These are phyloP conservation scores for Phytophthora nicotianae DNA, from an alignment of 352 stramenopile species.

Conservation along the genomic window DNA sequence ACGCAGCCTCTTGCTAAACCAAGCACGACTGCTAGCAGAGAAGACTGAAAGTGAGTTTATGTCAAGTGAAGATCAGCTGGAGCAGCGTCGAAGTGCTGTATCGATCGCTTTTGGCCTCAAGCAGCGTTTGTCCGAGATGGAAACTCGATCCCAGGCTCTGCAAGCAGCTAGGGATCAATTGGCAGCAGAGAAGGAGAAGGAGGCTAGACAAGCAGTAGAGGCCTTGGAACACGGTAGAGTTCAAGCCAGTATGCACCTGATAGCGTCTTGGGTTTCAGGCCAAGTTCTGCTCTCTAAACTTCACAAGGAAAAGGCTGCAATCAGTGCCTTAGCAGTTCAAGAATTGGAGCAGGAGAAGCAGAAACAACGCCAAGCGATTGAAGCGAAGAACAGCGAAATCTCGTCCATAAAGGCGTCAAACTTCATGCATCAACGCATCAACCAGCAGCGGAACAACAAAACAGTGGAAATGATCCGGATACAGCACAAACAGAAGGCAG, in stretches of 20 bases:
- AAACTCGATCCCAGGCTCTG: constrained; percentile 27
- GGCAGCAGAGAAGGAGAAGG: constrained; percentile 26
- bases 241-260: constrained; percentile 34
- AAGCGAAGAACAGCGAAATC: constrained; percentile 28
- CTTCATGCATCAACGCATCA: constrained; percentile 29
- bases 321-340: constrained; percentile 14
- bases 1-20: constrained; percentile 11
- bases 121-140: constrained; percentile 26
- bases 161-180: constrained; percentile 24
- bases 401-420: constrained; percentile 32
- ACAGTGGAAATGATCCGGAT: constrained; percentile 17
- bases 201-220: constrained; percentile 20
- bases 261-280: constrained; percentile 45
- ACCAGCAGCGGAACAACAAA: constrained; percentile 25
- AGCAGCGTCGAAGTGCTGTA: constrained; percentile 22
- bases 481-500: constrained; percentile 26
- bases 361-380: constrained; percentile 21
- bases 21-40: constrained; percentile 32
- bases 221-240: constrained; percentile 17
- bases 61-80: constrained; percentile 40
- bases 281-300: constrained; percentile 35
- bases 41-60: constrained; percentile 47
- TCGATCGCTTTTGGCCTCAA: constrained; percentile 19
- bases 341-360: constrained; percentile 31
- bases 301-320: constrained; percentile 27